Evolutionary conservation across 176 grass and related monocot species (phyloP).

Genomic region (Aegilops sharonensis): DNA sequence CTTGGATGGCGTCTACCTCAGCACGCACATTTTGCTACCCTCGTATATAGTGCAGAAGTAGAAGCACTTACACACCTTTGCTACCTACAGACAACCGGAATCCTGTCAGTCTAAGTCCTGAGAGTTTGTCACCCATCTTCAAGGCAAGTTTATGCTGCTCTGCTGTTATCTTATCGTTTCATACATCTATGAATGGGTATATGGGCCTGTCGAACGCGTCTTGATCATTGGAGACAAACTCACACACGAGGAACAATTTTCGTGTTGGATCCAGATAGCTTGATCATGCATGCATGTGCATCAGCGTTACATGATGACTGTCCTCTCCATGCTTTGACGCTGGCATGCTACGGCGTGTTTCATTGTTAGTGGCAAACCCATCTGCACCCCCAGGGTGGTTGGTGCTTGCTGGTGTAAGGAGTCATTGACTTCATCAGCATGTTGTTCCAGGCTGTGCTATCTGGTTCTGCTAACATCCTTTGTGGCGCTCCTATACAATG

Average conservation of each 20-base stretch:
- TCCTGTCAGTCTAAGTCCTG: neutral
- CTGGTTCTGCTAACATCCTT: neutral
- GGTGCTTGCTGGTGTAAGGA: neutral
- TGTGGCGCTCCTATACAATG: too few relatives aligned
- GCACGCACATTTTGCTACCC: too few relatives aligned
- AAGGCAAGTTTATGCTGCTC: neutral
- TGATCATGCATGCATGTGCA: too few relatives aligned
- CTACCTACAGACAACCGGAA: too few relatives aligned
- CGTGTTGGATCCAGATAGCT: too few relatives aligned
- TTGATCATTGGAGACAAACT: too few relatives aligned
- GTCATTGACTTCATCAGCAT: neutral
- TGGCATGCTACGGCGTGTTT: neutral
- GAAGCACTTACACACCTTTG: too few relatives aligned
- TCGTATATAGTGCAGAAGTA: neutral
- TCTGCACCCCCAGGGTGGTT: neutral
- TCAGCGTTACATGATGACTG: neutral
- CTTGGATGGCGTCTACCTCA: neutral
- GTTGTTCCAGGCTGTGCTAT: neutral
- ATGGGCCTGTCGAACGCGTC: too few relatives aligned
- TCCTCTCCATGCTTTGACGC: neutral
- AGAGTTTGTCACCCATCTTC: neutral
- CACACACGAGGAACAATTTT: too few relatives aligned
- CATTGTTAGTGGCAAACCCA: neutral
- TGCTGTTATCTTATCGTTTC: neutral
- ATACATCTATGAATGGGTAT: too few relatives aligned